These are phyloP conservation scores for Dothideomycetidae sp. DNA, from an alignment of 2,329 filamentous ascomycete genomes.

Conservation along the genomic window DNA sequence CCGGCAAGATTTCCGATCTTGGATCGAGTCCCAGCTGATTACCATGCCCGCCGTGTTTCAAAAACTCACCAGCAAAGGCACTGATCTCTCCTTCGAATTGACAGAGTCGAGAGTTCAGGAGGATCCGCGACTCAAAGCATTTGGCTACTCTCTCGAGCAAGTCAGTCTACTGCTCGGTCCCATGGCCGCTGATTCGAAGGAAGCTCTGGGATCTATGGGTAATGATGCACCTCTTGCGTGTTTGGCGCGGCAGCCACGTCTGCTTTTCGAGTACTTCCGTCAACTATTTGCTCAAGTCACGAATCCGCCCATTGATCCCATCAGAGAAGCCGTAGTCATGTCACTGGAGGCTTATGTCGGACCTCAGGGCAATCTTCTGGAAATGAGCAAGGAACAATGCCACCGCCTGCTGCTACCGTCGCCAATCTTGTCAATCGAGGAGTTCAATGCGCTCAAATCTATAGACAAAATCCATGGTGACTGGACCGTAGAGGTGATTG, in stretches of 20 bases:
- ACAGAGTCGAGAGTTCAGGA: slow-evolving; percentile 62
- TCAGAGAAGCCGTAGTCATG: slow-evolving; percentile 96
- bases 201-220: slow-evolving; percentile 93
- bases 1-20: slow-evolving; percentile 74
- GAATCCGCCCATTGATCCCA: slow-evolving; percentile 93
- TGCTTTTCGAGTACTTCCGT: slow-evolving; percentile 93
- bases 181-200: slow-evolving; percentile 95
- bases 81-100: slow-evolving; percentile 52
- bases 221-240: slow-evolving; percentile 91
- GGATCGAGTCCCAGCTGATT: slow-evolving; percentile 76
- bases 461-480: slow-evolving; percentile 56
- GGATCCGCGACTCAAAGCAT: slow-evolving; percentile 70
- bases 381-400: slow-evolving; percentile 86
- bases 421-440: slow-evolving; percentile 74
- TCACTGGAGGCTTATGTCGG: slow-evolving; percentile 92
- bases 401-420: slow-evolving; percentile 73
- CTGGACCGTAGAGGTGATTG: slow-evolving; percentile 82
- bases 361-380: slow-evolving; percentile 84
- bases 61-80: slow-evolving; percentile 41
- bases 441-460: slow-evolving; percentile 77
- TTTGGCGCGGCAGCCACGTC: slow-evolving; percentile 72
- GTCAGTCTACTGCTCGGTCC: slow-evolving; percentile 81
- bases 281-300: slow-evolving; percentile 97
- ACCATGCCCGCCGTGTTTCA: slow-evolving; percentile 63
- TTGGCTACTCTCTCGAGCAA: slow-evolving; percentile 91